Evolutionary conservation across 2,329 filamentous ascomycete species (phyloP).

Genomic region (Aspergillus flavus): DNA sequence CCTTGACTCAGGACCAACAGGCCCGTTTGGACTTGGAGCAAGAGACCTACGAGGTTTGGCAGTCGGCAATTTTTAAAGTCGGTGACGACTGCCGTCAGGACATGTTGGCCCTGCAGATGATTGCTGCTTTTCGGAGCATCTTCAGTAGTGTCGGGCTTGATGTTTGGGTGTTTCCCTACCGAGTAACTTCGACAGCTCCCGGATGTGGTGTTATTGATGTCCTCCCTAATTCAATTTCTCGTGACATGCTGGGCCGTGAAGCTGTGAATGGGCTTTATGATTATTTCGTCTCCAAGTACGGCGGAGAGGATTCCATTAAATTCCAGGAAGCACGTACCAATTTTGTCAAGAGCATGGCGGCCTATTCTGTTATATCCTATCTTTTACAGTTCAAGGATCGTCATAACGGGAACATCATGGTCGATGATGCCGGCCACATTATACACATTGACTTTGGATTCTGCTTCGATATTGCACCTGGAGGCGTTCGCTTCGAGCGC

Average conservation of each 20-base stretch:
- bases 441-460: constrained; percentile 99
- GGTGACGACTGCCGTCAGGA: constrained; percentile 98
- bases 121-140: constrained; percentile 94
- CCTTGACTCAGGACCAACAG: constrained; percentile 32
- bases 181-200: constrained; percentile 94
- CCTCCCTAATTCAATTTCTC: constrained; percentile 93
- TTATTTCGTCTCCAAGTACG: constrained; percentile 97
- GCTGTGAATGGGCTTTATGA: constrained; percentile 98
- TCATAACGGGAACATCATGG: constrained; percentile 99
- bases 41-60: constrained; percentile 90
- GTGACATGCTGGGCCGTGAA: constrained; percentile 97
- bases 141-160: constrained; percentile 94
- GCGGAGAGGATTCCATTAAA: constrained; percentile 88
- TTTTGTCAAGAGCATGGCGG: constrained; percentile 99
- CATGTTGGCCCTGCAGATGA: constrained; percentile 94
- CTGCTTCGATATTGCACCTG: constrained; percentile 98
- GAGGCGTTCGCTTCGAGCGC: constrained; percentile 95
- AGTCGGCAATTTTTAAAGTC: constrained; percentile 99
- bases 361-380: constrained; percentile 96
- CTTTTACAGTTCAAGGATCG: constrained; percentile 98
- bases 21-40: constrained; percentile 18
- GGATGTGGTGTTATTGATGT: constrained; percentile 99
- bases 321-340: constrained; percentile 96
- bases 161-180: constrained; percentile 95
- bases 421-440: constrained; percentile 95